Conservation (phyloP, 495 filamentous ascomycete genomes). For the Lophiostoma macrostomum region DNA sequence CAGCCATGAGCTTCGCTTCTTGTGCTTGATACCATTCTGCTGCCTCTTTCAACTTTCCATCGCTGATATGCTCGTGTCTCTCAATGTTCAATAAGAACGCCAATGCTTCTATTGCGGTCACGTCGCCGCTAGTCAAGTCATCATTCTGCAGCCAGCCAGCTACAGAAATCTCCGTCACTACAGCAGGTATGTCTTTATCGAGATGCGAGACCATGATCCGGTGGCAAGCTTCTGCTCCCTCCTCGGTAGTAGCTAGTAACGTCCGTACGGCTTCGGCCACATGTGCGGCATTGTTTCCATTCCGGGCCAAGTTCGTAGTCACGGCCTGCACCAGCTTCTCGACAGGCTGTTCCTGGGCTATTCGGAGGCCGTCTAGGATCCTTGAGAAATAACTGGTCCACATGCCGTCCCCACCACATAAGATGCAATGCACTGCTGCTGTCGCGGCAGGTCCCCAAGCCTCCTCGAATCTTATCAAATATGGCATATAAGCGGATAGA, state of each 20-base stretch:
- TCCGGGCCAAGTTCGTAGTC: neutral
- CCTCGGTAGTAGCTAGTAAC: neutral
- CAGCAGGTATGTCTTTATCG: neutral
- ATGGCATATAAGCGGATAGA: constrained; percentile 6
- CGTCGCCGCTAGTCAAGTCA: constrained; percentile 8
- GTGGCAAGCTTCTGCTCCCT: constrained; percentile 16
- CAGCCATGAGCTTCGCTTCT: constrained; percentile 13
- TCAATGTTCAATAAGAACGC: constrained; percentile 11
- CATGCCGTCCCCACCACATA: constrained; percentile 15
- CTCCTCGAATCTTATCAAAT: constrained; percentile 18
- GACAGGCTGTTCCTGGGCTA: neutral
- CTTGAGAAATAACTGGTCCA: constrained; percentile 8
- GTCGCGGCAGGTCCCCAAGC: neutral
- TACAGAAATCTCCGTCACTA: constrained; percentile 6
- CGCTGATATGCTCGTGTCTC: constrained; percentile 3
- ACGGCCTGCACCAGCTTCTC: constrained; percentile 22
- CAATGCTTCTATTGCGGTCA: constrained; percentile 9
- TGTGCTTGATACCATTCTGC: constrained; percentile 11
- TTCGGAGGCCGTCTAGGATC: constrained; percentile 8
- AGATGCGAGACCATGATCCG: constrained; percentile 7
- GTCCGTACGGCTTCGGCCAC: neutral
- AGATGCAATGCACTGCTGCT: constrained; percentile 6
- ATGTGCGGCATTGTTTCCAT: constrained; percentile 12
- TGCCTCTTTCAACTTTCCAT: constrained; percentile 16
- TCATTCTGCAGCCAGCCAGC: constrained; percentile 18